Evolutionary conservation across 2,329 filamentous ascomycete species (phyloP), one percentile per base, ranked within the genome.

Genomic region (Penicillium concentricum): DNA sequence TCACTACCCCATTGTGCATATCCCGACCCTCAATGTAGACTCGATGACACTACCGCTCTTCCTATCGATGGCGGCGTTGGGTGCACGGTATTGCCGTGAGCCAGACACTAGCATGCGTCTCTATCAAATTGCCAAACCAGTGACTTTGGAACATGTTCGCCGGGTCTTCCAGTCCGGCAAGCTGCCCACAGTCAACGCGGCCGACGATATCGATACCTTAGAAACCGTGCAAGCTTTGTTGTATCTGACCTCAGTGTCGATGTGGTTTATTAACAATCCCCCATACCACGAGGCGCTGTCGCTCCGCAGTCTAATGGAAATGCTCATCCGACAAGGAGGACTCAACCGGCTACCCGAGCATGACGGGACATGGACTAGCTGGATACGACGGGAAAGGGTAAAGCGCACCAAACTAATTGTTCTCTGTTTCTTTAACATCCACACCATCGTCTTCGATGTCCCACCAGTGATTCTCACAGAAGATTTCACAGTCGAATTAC

Each of bases 341-440:
- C 54, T 72, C 2, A 72, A 73, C 37, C 57, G 61, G 2, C 54
- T 72, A 0, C 70, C 70, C 0, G 58, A 57, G 4, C 54, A 65
- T 4, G 70, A 72, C 41, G 70, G 69, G 4, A 62, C 69, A 6
- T 73, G 70, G 70, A 54, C 61, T n/a, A 69, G 69, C 50, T 73
- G 70, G 70, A 65, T 72, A 15, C 67, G 63, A 7, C 63, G 58
- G 8, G 70, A 73, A 54, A 60, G 60, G 24, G 64, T 69, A 4
- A 73, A 73, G 46, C 62, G 70, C 9, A 71, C 69, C 10, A 72
- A 67, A 24, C 50, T 73, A 6, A 71, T 72, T n/a, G 66, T 69
- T 0, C 69, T 70, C 39, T 74, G 59, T 61, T 78, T 68, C 54
- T 67, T 72, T 28, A 71, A 69, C n/a, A 70, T 73, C 15, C 69